Percentiles rank a stretch among this genome's conserved stretches.
These are phyloP conservation scores for Flaveria bidentis DNA, from an alignment of 129 eudicot genomes.

Conservation along the genomic window DNA sequence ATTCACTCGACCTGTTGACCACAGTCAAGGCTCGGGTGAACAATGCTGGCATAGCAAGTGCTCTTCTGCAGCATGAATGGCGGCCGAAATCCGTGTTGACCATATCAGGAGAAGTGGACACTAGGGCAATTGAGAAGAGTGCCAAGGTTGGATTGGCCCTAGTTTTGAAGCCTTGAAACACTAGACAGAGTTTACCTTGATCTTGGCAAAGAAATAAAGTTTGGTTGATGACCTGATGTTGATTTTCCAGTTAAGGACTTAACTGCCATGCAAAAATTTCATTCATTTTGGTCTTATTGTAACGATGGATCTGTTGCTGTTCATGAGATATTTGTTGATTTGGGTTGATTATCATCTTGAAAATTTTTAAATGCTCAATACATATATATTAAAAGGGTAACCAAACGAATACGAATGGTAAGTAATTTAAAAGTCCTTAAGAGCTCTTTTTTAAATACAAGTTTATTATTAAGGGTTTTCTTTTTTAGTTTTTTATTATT, in stretches of 20 bases:
- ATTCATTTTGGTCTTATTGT: constrained; percentile 32
- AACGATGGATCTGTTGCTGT: constrained; percentile 27
- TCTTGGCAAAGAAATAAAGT: constrained; percentile 40
- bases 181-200: constrained; percentile 1
- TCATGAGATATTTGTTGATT: constrained; percentile 26
- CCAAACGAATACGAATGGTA: too few species aligned
- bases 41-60: constrained; percentile 79
- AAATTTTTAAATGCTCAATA: too few species aligned
- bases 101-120: constrained; percentile 88
- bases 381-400: too few species aligned
- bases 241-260: constrained; percentile 24
- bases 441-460: too few species aligned
- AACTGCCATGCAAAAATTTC: constrained; percentile 18
- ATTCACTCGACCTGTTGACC: constrained; percentile 70
- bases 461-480: too few species aligned
- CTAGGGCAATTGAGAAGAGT: constrained; percentile 77
- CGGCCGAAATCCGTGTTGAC: constrained; percentile 73
- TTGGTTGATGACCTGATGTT: constrained; percentile 24
- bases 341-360: constrained; percentile 14
- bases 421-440: too few species aligned
- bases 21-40: constrained; percentile 71
- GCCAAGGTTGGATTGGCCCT: constrained; percentile 84
- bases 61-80: constrained; percentile 87
- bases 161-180: constrained; percentile 68
- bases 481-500: too few species aligned